These are phyloP conservation scores for Euphorbia pulcherrima DNA, from an alignment of 345 rosid species.

Conservation along the genomic window DNA sequence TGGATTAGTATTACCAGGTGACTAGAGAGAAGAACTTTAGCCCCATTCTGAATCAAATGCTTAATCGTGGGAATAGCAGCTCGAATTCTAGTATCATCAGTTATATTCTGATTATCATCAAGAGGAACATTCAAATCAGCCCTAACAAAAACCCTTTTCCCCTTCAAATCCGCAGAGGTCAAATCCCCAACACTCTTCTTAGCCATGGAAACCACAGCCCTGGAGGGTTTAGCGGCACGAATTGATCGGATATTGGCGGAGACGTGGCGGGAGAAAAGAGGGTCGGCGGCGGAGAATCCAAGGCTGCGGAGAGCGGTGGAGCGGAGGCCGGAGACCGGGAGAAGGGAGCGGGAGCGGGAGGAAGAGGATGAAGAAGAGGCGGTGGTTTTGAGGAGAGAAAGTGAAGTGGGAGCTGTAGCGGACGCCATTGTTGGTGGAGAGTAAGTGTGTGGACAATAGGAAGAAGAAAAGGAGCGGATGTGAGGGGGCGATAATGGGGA, in stretches of 20 bases:
- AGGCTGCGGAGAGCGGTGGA: conserved; percentile 39
- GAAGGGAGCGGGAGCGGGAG: conserved; percentile 34
- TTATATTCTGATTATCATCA: conserved; percentile 83
- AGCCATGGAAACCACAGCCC: conserved; percentile 61
- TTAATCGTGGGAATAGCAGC: conserved; percentile 98
- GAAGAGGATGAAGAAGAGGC: conserved; percentile 38
- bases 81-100: conserved; percentile 89
- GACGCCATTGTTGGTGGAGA: conserved; percentile 44
- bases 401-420: conserved; percentile 55
- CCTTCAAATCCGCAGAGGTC: conserved; percentile 73
- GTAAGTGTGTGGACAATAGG: background rate
- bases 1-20: conserved; percentile 80
- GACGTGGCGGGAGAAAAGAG: conserved; percentile 45
- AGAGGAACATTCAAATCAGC: conserved; percentile 93
- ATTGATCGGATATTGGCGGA: conserved; percentile 39
- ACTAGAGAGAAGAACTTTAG: conserved; percentile 92
- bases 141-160: conserved; percentile 90
- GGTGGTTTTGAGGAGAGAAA: conserved; percentile 58
- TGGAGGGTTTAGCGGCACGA: conserved; percentile 30
- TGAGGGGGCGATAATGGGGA: conserved; percentile 5
- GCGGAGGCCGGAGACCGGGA: conserved; percentile 40
- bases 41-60: conserved; percentile 79
- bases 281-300: conserved; percentile 57
- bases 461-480: conserved; percentile 1
- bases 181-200: conserved; percentile 94